Base-by-base conservation (phyloP, 2,329 filamentous ascomycete species). In the Pseudogymnoascus sp. region DNA sequence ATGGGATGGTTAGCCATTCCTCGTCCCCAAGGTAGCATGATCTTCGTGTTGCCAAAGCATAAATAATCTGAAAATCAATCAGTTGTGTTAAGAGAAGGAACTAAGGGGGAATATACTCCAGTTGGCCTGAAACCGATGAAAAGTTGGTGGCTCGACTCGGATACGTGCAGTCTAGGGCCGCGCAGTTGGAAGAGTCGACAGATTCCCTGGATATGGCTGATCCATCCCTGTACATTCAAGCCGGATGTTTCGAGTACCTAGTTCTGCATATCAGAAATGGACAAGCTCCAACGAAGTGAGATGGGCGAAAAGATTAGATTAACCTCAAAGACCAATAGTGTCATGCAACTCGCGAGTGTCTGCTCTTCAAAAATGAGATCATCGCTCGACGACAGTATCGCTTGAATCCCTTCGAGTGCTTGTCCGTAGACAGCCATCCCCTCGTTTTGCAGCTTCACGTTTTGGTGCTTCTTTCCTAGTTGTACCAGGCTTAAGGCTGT, bases 1-100 rank as follows among this genome's bases (percentile, higher is more conserved):
- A 65, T 59, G 64, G 64, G 35, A 62, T 53, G 35, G 62, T 65
- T 26, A 65, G 56, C 64, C 64, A 65, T 61, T 65, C 44, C 37
- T 62, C 21, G 44, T 65, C 62, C 40, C 50, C 64, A 44, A 63
- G 56, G 50, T 65, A 65, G 33, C 44, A 63, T 61, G 61, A 60
- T 59, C 21, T 63, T 33, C 53, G 64, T 60, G 56, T 61, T 42
- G 62, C 50, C 29, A 65, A 62, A 63, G 61, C 61, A 65, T 65
- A 61, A 42, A 63, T 29, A 65, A 63, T 63, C 62, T 63, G 23
- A 15, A 26, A 63, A 63, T 60, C 62, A 61, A 63, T 63, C 19
- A 63, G 62, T 46, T 59, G 21, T 44, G 62, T 63, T 61, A 35
- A 60, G 35, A 63, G 62, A 63, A 44, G 35, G 35, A 46, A 29